These are phyloP conservation scores for Coprinopsis cinerea DNA, from an alignment of 768 basidiomycete genomes.

Conservation along the genomic window DNA sequence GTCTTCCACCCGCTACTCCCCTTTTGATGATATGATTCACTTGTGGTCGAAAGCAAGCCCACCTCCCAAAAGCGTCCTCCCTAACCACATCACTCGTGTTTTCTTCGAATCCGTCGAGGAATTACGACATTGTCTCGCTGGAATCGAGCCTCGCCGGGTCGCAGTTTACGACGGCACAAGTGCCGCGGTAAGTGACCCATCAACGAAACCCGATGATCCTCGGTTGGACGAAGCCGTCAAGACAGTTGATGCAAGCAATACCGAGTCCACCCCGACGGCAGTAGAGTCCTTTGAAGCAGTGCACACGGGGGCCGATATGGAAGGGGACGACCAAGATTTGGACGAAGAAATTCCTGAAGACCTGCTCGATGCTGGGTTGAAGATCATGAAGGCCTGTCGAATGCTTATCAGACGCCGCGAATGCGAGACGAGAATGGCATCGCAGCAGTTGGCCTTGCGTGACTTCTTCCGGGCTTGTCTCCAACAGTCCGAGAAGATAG, in stretches of 20 bases:
- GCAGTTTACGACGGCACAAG: background rate
- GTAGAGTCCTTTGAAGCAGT: background rate
- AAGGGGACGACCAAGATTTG: background rate
- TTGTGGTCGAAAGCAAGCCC: background rate
- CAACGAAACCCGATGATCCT: no score
- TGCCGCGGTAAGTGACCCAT: no score
- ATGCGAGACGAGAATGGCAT: background rate
- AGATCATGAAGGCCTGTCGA: background rate
- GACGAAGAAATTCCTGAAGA: background rate
- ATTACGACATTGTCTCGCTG: background rate
- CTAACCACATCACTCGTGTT: background rate
- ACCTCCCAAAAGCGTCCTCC: background rate
- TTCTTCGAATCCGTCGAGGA: background rate
- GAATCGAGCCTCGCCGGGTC: background rate
- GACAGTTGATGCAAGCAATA: background rate
- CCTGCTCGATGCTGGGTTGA: background rate
- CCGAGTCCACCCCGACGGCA: no score
- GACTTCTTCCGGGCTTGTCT: background rate
- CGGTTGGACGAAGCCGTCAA: background rate
- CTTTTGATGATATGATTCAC: background rate
- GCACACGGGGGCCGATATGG: background rate
- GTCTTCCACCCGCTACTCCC: background rate
- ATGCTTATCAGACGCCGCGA: background rate
- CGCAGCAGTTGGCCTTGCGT: background rate
- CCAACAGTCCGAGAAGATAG: background rate